phyloP scores from a whole-genome alignment of 371 early-diverging fungal species.

The Apophysomyces elegans region DNA sequence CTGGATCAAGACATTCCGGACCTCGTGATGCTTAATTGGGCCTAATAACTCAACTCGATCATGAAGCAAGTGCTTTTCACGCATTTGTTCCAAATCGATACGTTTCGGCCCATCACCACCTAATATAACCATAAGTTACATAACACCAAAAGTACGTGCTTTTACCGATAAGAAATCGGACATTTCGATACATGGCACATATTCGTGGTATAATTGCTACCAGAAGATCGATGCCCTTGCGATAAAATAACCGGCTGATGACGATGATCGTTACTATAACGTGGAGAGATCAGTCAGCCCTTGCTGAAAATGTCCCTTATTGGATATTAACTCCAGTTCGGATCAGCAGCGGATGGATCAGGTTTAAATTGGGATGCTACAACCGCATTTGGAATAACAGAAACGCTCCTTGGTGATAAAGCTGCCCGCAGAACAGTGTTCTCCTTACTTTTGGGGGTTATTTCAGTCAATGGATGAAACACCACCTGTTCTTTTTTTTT shows the following conservation, averaged over 20 bases:
- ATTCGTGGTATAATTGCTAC: constrained; percentile 93
- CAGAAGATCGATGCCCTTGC: constrained; percentile 97
- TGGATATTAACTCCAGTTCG: constrained; percentile 66
- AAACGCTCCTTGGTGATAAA: constrained; percentile 87
- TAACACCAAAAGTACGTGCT: neutral
- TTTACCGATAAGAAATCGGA: constrained; percentile 91
- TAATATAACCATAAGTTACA: constrained; percentile 14
- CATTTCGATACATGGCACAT: constrained; percentile 83
- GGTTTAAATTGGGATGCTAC: constrained; percentile 91
- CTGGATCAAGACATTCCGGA: constrained; percentile 89
- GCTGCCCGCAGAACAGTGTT: constrained; percentile 96
- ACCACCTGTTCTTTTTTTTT: constrained; percentile 9
- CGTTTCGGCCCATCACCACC: constrained; percentile 98
- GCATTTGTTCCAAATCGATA: constrained; percentile 97
- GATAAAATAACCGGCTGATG: constrained; percentile 92
- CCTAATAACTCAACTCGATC: constrained; percentile 96
- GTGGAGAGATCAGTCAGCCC: neutral
- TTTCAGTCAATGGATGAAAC: neutral
- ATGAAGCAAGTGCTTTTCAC: constrained; percentile 92
- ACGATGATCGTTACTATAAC: constrained; percentile 89
- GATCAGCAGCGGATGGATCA: constrained; percentile 77
- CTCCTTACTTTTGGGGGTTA: constrained; percentile 77
- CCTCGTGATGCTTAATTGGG: constrained; percentile 82
- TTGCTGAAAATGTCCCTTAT: neutral
- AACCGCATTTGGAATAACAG: constrained; percentile 99